These are phyloP conservation scores for Daldinia grandis DNA, from an alignment of 495 filamentous ascomycete species.

Conservation along the genomic window DNA sequence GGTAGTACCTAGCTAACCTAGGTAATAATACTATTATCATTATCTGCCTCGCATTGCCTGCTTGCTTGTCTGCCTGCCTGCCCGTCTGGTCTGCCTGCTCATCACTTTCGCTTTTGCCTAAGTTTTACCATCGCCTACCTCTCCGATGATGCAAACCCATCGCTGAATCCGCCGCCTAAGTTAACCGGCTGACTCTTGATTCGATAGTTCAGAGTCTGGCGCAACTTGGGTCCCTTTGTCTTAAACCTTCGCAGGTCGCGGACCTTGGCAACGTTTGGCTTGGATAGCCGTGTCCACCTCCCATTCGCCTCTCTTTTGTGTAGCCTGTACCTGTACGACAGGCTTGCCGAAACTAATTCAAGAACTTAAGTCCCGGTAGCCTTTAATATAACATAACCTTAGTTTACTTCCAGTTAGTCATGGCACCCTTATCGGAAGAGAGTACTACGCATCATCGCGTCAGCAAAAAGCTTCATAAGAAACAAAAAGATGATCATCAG, in stretches of 20 bases:
- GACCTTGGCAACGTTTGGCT: slow-evolving; percentile 20
- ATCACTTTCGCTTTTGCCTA: neutral
- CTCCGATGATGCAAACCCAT: slow-evolving; percentile 26
- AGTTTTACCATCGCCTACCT: slow-evolving; percentile 2
- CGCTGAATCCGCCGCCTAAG: slow-evolving; percentile 16
- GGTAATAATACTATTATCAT: slow-evolving; percentile 17
- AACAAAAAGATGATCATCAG: slow-evolving; percentile 62
- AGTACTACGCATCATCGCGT: slow-evolving; percentile 42
- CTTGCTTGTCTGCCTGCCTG: slow-evolving; percentile 5
- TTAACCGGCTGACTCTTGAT: slow-evolving; percentile 21
- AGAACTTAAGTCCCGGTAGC: slow-evolving; percentile 8
- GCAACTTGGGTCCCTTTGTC: slow-evolving; percentile 15
- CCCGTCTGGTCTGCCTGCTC: neutral
- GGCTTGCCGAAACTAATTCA: slow-evolving; percentile 10
- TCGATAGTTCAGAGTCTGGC: slow-evolving; percentile 15
- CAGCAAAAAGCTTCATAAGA: slow-evolving; percentile 67
- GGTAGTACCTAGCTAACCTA: neutral
- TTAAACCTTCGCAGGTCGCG: slow-evolving; percentile 10
- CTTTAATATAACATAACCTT: slow-evolving; percentile 1
- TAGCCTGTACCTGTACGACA: slow-evolving; percentile 26
- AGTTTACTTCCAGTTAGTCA: slow-evolving; percentile 10
- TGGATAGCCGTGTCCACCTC: slow-evolving; percentile 25
- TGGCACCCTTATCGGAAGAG: slow-evolving; percentile 39
- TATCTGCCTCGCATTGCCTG: slow-evolving; percentile 24
- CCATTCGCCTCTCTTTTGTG: slow-evolving; percentile 31